These are phyloP conservation scores for Panicum hallii DNA, from an alignment of 202 grass and related monocot genomes.

Conservation along the genomic window DNA sequence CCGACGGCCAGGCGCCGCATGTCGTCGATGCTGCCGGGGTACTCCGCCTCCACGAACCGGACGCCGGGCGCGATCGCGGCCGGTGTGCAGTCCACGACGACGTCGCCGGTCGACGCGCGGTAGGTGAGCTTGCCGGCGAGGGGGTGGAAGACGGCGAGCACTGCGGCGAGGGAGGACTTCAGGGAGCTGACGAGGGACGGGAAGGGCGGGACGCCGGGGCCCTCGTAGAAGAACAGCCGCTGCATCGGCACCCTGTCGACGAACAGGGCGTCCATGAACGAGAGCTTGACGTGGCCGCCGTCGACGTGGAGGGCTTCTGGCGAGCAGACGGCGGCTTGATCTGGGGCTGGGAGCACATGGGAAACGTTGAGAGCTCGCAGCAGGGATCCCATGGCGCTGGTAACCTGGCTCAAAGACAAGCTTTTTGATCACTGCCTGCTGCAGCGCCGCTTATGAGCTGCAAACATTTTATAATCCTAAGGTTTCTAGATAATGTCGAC, in stretches of 20 bases:
- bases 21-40: constrained; percentile 19
- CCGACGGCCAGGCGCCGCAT: not conserved
- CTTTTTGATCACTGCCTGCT: not conserved
- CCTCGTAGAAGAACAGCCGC: constrained; percentile 45
- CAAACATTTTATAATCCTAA: not conserved
- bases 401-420: too few relatives aligned
- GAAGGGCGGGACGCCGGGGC: constrained; percentile 20
- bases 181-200: not conserved
- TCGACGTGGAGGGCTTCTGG: not conserved
- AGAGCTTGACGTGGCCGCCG: constrained; percentile 4
- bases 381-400: too few relatives aligned
- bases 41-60: constrained; percentile 47
- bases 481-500: too few relatives aligned
- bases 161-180: not conserved
- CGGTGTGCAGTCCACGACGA: constrained; percentile 23
- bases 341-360: not conserved
- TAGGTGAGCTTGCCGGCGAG: not conserved
- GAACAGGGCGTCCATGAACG: constrained; percentile 26
- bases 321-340: too few relatives aligned
- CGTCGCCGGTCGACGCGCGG: not conserved
- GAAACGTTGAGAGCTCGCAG: not conserved
- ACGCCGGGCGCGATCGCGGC: not conserved
- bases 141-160: not conserved
- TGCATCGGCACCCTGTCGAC: not conserved
- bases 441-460: too few relatives aligned